Conservation (phyloP, 164 flowering plant species). For the Nelumbo lutea region DNA sequence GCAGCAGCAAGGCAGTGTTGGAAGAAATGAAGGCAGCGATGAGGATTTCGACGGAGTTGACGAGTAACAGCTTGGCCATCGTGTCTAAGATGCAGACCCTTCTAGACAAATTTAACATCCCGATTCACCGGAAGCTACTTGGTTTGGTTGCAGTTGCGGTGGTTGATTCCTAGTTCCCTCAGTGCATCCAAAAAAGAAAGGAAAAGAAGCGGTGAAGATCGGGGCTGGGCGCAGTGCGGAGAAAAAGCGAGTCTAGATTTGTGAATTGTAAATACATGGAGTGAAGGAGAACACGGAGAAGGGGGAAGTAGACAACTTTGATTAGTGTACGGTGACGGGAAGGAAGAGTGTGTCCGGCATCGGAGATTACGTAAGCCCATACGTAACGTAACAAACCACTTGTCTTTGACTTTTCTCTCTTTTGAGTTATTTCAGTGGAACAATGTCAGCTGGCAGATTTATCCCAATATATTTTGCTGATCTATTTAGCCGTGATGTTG, state of each 20-base stretch:
- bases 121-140: conserved; percentile 43
- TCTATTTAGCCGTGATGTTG: too few relatives aligned
- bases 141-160: conserved; percentile 2
- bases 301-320: conserved; percentile 39
- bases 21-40: conserved; percentile 20
- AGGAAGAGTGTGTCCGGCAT: conserved; percentile 43
- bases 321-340: conserved; percentile 71
- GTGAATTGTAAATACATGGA: conserved; percentile 38
- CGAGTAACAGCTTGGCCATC: conserved; percentile 10
- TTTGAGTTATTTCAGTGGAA: not conserved
- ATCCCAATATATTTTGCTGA: too few relatives aligned
- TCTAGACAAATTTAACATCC: conserved; percentile 31
- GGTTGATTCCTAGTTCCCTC: too few relatives aligned
- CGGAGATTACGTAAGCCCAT: conserved; percentile 35
- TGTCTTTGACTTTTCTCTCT: not conserved
- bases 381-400: not conserved
- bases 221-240: conserved; percentile 22
- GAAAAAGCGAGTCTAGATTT: conserved; percentile 39
- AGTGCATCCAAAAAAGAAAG: too few relatives aligned
- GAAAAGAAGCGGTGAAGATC: too few relatives aligned
- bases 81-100: conserved; percentile 36
- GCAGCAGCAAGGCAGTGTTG: not conserved
- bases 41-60: conserved; percentile 48
- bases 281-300: conserved; percentile 53
- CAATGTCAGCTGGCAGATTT: too few relatives aligned